Conservation (phyloP, 2,329 filamentous ascomycete species). For the Cladosporium oxysporum region DNA sequence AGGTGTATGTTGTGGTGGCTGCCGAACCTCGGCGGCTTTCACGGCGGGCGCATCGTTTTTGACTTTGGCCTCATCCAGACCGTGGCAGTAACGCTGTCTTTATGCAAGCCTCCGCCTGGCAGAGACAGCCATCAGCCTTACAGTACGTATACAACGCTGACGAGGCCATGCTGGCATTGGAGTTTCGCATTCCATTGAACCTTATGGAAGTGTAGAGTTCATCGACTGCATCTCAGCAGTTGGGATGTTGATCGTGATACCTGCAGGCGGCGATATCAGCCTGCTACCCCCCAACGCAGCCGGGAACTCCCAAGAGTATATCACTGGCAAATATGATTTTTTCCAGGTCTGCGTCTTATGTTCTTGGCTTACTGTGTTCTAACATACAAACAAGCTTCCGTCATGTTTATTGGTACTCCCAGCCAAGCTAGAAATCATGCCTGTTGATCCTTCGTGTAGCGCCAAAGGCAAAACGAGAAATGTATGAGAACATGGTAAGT, state of each 20-base stretch:
- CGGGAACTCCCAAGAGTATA: not conserved
- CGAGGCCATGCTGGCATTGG: not conserved
- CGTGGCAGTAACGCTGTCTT: not conserved
- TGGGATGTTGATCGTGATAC: not conserved
- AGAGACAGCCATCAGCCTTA: slow-evolving; percentile 9
- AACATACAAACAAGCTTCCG: not conserved
- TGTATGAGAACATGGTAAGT: not conserved
- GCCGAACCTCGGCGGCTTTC: slow-evolving; percentile 1
- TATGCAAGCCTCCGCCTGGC: not conserved
- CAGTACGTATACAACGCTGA: not conserved
- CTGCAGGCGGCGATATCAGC: not conserved
- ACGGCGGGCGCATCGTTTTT: not conserved
- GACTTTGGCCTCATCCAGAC: slow-evolving; percentile 2
- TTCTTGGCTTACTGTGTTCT: not conserved
- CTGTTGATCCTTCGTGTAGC: not conserved
- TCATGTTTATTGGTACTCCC: not conserved
- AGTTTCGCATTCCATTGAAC: not conserved
- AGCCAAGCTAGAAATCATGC: not conserved
- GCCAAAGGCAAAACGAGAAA: not conserved
- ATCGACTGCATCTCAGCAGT: not conserved
- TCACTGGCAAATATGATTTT: not conserved
- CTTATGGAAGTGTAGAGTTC: not conserved
- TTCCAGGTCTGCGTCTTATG: not conserved
- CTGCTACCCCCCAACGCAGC: not conserved
- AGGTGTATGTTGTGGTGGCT: slow-evolving; percentile 5